Base-by-base conservation (phyloP, 169 alveolate species). In the Pseudocohnilembus persalinus region DNA sequence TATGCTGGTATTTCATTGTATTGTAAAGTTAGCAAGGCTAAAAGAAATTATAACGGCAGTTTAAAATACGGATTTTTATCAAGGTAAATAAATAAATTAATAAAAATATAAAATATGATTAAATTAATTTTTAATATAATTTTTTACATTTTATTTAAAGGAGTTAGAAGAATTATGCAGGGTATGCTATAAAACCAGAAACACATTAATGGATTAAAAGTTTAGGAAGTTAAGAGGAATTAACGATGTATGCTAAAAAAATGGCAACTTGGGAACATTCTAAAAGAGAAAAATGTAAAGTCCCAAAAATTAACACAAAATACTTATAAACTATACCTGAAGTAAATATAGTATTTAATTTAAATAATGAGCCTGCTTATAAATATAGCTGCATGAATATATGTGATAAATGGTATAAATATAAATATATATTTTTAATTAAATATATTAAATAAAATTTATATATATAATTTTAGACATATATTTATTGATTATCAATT, bases 301-400 rank as follows among this genome's bases (percentile, higher is more conserved):
- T 20, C 20, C 20, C 26, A 11, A 11, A 4, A 49, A 49, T 20
- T 11, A 4, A 11, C 68, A 49, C 4, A 49, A 20, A 83, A 86
- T 88, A 89, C 83, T 83, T 83, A 82, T 75, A 79, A 77, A 82
- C 84, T 68, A 85, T 90, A 64, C 84, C 92, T 31, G 93, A 90
- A 78, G 85, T 88, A 33, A 89, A 93, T 77, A 89, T 94, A 84
- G 88, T 91, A 1, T 92, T 90, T 76, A 94, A 94, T 85, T 84
- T 94, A 31, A 85, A 92, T 74, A 76, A 83, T 77, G 97, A 94
- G 76, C 94, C 95, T 81, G 90, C 94, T 78, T 85, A 84, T 28
- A 86, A 89, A 30, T 94, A 87, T 77, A 88, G 87, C 20, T 83
- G 92, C 26, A 83, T 92, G 4, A 88, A 90, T 27, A 90, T 94